Base-by-base conservation (phyloP, 257 asterid species). In the Solanum neorickii region DNA sequence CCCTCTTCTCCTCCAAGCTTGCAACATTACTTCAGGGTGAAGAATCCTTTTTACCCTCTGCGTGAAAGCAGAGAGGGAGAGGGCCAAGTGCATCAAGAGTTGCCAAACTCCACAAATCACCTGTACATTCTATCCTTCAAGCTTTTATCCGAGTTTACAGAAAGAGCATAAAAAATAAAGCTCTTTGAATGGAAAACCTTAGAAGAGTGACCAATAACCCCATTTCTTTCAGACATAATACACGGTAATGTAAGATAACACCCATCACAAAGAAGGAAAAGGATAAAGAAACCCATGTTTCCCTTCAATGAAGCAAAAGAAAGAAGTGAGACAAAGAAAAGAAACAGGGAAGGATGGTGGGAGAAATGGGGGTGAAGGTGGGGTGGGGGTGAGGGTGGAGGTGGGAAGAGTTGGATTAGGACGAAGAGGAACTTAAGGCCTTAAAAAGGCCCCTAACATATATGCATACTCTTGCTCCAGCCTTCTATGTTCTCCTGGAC, bases 381-480 rank as follows among this genome's bases (percentile, higher is more conserved):
- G 27, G 68, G 11, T 8, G 69, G 69, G 56, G 41, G 39, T 41
- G 44, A 18, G 20, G 56, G 56, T 13, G 69, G 29, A 33, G 41
- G 44, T 52, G 87, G 18, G 35, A 65, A 66, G 59, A 84, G 44
- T 41, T 65, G 80, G 31, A 84, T 84, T 41, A 70, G 41, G 69
- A 80, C 49, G 39, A 74, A 70, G 87, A 85, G 77, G 76, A 49
- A 85, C 47, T 69, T 29, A 3, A 85, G 68, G 87, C 83, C 60
- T 73, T 85, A 69, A 85, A 85, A 85, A 29, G 83, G 47, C 23
- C 49, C 83, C 83, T 20, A 85, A 70, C 33, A 70, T 85, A 31
- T 72, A 85, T 68, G 80, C 87, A 73, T 73, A 86, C 87, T 72
- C 84, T 72, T 86, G 87, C 44, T 47, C 83, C 82, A 37, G 65